Conservation (phyloP, 2,329 filamentous ascomycete genomes). For the Phaeosphaeriaceae sp. region DNA sequence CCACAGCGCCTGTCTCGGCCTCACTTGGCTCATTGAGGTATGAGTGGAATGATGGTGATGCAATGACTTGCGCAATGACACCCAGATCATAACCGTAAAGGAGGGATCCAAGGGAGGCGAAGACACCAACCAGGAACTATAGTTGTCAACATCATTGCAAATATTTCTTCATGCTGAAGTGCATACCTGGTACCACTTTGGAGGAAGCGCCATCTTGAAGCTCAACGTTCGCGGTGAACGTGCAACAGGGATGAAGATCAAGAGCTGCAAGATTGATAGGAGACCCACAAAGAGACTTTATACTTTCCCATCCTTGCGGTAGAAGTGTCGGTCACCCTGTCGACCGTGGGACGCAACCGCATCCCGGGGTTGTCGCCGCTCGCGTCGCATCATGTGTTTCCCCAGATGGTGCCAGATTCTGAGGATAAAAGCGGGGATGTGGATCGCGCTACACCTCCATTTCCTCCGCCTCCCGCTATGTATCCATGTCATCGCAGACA, state of each 20-base stretch:
- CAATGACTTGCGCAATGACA: constrained; percentile 67
- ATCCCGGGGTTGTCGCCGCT: constrained; percentile 9
- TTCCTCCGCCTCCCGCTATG: constrained; percentile 16
- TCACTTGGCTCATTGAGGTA: constrained; percentile 49
- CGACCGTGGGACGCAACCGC: constrained; percentile 13
- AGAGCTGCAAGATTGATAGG: neutral
- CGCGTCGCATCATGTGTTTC: constrained; percentile 14
- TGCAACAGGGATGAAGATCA: constrained; percentile 3
- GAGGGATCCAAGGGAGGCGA: constrained; percentile 66
- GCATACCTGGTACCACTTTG: constrained; percentile 65
- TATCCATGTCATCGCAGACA: constrained; percentile 14
- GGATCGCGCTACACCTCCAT: constrained; percentile 19
- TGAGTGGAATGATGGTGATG: constrained; percentile 51
- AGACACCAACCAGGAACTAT: constrained; percentile 65
- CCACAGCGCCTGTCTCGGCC: constrained; percentile 70
- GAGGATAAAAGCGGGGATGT: constrained; percentile 26
- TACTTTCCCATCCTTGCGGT: constrained; percentile 15
- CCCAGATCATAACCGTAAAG: constrained; percentile 68
- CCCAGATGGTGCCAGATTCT: constrained; percentile 19
- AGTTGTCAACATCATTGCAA: neutral
- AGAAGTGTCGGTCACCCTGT: constrained; percentile 3
- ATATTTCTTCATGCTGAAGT: neutral
- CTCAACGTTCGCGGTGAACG: constrained; percentile 9
- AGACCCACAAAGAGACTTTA: constrained; percentile 26
- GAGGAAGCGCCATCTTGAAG: constrained; percentile 60